Evolutionary conservation across 805 yeast genomes (phyloP), one percentile per base, ranked within the genome.

Genomic region (Ogataea trehalophila): DNA sequence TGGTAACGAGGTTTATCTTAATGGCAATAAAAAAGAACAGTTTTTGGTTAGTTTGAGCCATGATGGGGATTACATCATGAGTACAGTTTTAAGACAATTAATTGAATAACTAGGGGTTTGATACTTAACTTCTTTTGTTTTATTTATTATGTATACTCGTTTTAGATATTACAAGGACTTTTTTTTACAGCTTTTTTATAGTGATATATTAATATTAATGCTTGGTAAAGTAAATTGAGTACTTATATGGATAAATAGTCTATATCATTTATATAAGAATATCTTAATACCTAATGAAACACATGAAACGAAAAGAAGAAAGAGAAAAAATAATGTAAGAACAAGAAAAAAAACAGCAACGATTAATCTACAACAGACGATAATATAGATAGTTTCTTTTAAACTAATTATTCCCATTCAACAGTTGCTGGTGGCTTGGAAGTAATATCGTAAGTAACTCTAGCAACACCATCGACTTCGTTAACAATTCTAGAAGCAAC

Each of bases 361-460:
- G 42, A 23, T 13, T 17, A 38, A 26, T 29, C 9, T 31, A 47
- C 38, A 22, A 41, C 9, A 17, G n/a, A 26, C 15, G 15, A 20
- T 16, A 18, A 37, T 4, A 42, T 31, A 14, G 13, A 37, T n/a
- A 26, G 31, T 26, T 26, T 9, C 13, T 26, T 11, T 26, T 11
- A 26, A n/a, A 26, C 5, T 16, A 35, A 22, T 18, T 45, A 43
- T 40, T 94, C 99, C 99, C 98, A 94, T 71, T 94, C 99, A 59
- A 94, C 99, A 51, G 99, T 94, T 51, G 99, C 99, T 53, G 99
- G 99, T 48, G 99, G 99, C 75, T 94, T 94, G 51, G 97, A 90
- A 51, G 99, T 94, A 69, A 94, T 91, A 70, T 94, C 99, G 71
- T 94, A 94, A 47, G 96, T 94, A 53, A 94, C 99, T 73, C 99